Conservation (phyloP, 2,329 filamentous ascomycete species). For the Fusarium tanahbumbuense region DNA sequence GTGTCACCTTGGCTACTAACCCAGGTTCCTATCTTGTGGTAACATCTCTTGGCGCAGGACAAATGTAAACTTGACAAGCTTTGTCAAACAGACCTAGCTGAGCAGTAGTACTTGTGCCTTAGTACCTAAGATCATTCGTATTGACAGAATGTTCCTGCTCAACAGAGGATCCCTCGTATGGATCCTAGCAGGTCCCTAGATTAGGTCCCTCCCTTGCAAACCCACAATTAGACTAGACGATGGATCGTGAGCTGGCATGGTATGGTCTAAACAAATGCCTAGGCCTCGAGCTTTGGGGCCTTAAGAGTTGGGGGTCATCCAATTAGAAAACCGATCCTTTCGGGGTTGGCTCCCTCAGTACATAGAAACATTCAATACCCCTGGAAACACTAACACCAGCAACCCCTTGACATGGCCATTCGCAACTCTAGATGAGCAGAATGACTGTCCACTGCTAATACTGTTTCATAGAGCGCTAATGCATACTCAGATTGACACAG, state of each 20-base stretch:
- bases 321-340: slow-evolving; percentile 8
- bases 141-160: background rate
- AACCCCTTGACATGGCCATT: slow-evolving; percentile 10
- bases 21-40: background rate
- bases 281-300: slow-evolving; percentile 5
- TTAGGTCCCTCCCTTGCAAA: slow-evolving; percentile 26
- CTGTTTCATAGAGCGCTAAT: background rate
- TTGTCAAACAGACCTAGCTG: background rate
- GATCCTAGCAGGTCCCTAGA: slow-evolving; percentile 5
- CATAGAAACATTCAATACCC: slow-evolving; percentile 12
- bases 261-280: slow-evolving; percentile 23
- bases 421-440: background rate
- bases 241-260: slow-evolving; percentile 35
- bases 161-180: background rate
- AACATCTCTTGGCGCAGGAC: background rate
- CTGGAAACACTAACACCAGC: slow-evolving; percentile 11
- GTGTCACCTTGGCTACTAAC: background rate
- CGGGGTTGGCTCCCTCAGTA: slow-evolving; percentile 10
- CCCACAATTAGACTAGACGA: slow-evolving; percentile 17
- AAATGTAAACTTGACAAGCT: background rate
- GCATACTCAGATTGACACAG: background rate
- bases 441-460: background rate
- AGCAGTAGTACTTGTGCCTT: background rate
- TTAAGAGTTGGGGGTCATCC: slow-evolving; percentile 13
- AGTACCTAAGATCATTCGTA: background rate